phyloP scores from a whole-genome alignment of 768 basidiomycete genomes.

The Trametes coccinea region DNA sequence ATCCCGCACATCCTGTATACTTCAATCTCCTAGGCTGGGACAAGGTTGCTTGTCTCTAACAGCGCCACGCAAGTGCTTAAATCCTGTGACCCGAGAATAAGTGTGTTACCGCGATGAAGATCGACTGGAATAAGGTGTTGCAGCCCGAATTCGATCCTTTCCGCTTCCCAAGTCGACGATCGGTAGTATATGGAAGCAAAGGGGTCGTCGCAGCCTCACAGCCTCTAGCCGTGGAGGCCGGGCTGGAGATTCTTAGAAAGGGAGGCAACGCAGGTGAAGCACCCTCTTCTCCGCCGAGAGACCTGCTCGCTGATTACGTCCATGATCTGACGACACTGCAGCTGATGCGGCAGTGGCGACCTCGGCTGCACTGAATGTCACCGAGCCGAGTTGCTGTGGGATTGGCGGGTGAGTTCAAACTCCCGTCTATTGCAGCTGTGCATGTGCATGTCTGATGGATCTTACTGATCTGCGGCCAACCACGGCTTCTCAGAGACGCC shows the following conservation, averaged over 20 bases:
- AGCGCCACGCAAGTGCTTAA: too few relatives aligned
- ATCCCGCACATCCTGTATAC: background rate
- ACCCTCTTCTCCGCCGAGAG: background rate
- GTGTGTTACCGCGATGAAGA: slow-evolving; percentile 26
- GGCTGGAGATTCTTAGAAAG: slow-evolving; percentile 85
- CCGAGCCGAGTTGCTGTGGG: slow-evolving; percentile 87
- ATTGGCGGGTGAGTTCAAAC: slow-evolving; percentile 71
- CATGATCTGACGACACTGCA: slow-evolving; percentile 30
- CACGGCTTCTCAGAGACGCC: slow-evolving; percentile 57
- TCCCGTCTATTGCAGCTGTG: background rate
- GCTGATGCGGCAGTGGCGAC: slow-evolving; percentile 95
- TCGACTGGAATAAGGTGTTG: slow-evolving; percentile 65
- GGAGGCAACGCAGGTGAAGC: slow-evolving; percentile 91
- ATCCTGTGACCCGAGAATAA: background rate
- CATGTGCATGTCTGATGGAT: background rate
- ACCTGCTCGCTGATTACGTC: background rate
- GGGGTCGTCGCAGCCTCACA: slow-evolving; percentile 86
- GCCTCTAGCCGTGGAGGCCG: slow-evolving; percentile 88
- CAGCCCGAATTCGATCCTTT: slow-evolving; percentile 65
- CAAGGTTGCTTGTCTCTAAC: too few relatives aligned
- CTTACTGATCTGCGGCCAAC: background rate
- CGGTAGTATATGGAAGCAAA: slow-evolving; percentile 60
- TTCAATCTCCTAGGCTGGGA: background rate
- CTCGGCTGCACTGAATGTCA: slow-evolving; percentile 90
- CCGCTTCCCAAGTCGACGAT: slow-evolving; percentile 80